Percentiles rank a stretch among this genome's conserved stretches.
Conservation (phyloP, 2,329 filamentous ascomycete genomes). For the Ramularia endophylla region DNA sequence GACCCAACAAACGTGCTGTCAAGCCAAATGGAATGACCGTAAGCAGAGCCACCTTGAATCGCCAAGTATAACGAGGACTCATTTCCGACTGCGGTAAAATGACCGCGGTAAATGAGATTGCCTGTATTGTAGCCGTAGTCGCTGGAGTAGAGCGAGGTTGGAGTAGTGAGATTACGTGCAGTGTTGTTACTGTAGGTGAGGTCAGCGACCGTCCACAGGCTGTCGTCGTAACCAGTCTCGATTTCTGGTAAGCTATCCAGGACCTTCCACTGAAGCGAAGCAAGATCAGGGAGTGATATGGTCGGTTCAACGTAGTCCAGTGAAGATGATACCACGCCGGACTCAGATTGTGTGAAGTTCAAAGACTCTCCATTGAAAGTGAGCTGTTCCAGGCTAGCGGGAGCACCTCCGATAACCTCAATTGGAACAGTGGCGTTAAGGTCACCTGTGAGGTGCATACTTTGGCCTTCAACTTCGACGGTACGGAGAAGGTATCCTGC, state of each 20-base stretch:
- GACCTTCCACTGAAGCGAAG: slow-evolving; percentile 59
- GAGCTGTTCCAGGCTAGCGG: slow-evolving; percentile 47
- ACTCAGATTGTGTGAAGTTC: slow-evolving; percentile 21
- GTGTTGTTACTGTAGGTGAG: slow-evolving; percentile 57
- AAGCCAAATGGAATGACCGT: slow-evolving; percentile 62
- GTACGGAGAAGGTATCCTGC: slow-evolving; percentile 60
- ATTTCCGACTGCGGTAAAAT: slow-evolving; percentile 58
- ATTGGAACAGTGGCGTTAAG: slow-evolving; percentile 63
- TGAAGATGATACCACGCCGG: slow-evolving; percentile 46
- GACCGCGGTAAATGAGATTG: slow-evolving; percentile 62
- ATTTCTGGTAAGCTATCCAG: slow-evolving; percentile 68
- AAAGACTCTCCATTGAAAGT: slow-evolving; percentile 53
- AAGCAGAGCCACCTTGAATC: slow-evolving; percentile 63
- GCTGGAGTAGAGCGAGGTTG: slow-evolving; percentile 57
- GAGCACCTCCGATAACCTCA: slow-evolving; percentile 61
- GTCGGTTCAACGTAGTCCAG: slow-evolving; percentile 47
- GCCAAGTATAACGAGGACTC: slow-evolving; percentile 50
- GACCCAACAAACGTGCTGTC: slow-evolving; percentile 59
- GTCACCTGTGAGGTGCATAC: slow-evolving; percentile 61
- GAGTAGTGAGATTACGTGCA: slow-evolving; percentile 51
- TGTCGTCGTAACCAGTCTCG: slow-evolving; percentile 59
- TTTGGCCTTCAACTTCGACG: slow-evolving; percentile 49
- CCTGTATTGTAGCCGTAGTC: slow-evolving; percentile 73
- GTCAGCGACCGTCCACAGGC: slow-evolving; percentile 57
- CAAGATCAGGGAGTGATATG: slow-evolving; percentile 53